Conservation (phyloP, 768 basidiomycete genomes). For the Phylloporus sp. region DNA sequence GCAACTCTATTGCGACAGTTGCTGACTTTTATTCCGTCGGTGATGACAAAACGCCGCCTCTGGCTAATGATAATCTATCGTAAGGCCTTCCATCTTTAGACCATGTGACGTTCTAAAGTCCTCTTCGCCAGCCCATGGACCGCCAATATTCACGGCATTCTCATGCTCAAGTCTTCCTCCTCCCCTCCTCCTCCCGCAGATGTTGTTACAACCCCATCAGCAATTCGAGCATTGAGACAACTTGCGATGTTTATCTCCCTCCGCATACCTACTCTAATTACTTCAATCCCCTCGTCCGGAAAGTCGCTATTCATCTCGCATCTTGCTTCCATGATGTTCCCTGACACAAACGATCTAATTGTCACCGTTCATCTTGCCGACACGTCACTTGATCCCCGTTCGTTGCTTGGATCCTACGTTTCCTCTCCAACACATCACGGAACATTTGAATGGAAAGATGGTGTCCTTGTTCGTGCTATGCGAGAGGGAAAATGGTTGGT, state of each 20-base stretch:
- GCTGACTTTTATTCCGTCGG: conserved; percentile 47
- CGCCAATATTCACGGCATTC: conserved; percentile 61
- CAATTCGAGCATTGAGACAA: conserved; percentile 52
- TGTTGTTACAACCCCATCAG: conserved; percentile 63
- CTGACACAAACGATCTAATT: conserved; percentile 60
- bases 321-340: conserved; percentile 64
- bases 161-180: conserved; percentile 52
- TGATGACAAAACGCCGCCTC: conserved; percentile 27
- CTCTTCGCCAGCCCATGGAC: conserved; percentile 46
- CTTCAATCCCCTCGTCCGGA: conserved; percentile 84
- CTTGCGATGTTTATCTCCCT: conserved; percentile 64
- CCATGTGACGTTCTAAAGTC: conserved; percentile 10
- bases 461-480: conserved; percentile 86
- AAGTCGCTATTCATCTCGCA: conserved; percentile 79
- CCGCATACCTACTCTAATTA: conserved; percentile 75
- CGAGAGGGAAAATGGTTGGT: conserved; percentile 90
- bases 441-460: conserved; percentile 95
- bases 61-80: conserved; percentile 55
- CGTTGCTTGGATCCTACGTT: conserved; percentile 88
- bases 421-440: conserved; percentile 83
- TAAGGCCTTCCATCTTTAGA: conserved; percentile 24
- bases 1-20: conserved; percentile 42
- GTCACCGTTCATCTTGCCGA: conserved; percentile 90
- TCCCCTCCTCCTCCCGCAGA: conserved; percentile 25
- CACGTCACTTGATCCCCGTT: conserved; percentile 91